A percentile compares a stretch with the other conserved stretches of the same genome.
These are phyloP conservation scores for Triticum timopheevii DNA, from an alignment of 176 grass and related monocot species.

Conservation along the genomic window DNA sequence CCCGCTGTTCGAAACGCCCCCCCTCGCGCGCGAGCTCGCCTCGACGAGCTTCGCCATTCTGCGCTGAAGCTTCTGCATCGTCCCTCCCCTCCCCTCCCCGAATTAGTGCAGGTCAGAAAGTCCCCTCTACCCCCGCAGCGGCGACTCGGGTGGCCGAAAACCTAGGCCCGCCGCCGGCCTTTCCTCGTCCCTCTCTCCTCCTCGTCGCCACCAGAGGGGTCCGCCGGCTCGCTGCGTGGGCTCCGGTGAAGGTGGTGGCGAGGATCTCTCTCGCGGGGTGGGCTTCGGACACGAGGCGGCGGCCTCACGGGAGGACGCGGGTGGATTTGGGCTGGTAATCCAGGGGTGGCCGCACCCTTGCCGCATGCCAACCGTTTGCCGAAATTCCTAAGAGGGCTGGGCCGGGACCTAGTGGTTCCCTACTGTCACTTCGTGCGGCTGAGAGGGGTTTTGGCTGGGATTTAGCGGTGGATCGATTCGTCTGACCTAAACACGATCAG, in stretches of 20 bases:
- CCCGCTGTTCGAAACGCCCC: neutral
- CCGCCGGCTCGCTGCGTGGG: no score
- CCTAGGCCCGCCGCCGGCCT: no score
- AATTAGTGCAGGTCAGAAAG: no score
- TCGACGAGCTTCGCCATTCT: neutral
- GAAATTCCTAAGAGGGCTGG: slow-evolving; percentile 27
- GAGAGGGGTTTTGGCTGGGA: neutral
- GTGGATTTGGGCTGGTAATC: neutral
- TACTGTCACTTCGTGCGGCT: neutral
- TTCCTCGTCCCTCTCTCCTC: no score
- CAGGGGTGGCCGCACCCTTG: neutral
- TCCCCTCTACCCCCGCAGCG: no score
- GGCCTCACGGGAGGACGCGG: neutral
- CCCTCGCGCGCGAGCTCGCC: neutral
- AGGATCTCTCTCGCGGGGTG: no score
- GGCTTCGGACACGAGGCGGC: no score
- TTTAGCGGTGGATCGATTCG: neutral
- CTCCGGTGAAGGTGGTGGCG: no score
- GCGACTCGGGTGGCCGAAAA: no score
- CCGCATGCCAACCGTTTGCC: slow-evolving; percentile 32
- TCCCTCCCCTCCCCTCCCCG: no score
- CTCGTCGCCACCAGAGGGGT: no score
- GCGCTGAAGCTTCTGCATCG: neutral
- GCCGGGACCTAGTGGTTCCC: neutral
- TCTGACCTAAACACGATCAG: neutral